phyloP scores from a whole-genome alignment of 108 stramenopile species.

The Cyclotella sp. region DNA sequence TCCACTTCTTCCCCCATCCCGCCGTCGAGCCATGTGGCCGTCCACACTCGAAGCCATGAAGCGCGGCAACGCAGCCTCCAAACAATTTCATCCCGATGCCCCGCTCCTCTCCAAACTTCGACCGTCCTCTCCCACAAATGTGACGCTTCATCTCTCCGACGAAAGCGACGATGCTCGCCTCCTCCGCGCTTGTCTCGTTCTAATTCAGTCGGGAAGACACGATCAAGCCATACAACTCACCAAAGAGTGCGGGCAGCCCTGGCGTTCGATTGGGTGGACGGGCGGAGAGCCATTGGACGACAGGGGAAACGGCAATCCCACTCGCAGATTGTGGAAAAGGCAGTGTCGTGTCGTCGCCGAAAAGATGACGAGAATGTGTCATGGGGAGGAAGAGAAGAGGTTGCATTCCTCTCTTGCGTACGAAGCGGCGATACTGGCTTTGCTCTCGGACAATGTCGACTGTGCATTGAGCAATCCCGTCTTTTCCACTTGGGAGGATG shows the following conservation, averaged over 20 bases:
- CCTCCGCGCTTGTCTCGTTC: slow-evolving; percentile 56
- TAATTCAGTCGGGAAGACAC: slow-evolving; percentile 63
- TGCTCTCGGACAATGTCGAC: slow-evolving; percentile 65
- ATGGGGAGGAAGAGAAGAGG: neutral
- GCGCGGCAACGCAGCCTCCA: slow-evolving; percentile 11
- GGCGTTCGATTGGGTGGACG: slow-evolving; percentile 69
- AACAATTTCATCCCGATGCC: slow-evolving; percentile 50
- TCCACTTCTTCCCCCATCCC: slow-evolving; percentile 39
- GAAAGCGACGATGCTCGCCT: slow-evolving; percentile 52
- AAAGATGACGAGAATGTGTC: slow-evolving; percentile 38
- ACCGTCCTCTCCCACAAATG: slow-evolving; percentile 15
- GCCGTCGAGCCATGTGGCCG: slow-evolving; percentile 51
- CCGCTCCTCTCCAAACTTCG: slow-evolving; percentile 29
- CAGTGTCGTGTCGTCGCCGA: slow-evolving; percentile 49
- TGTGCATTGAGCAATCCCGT: slow-evolving; percentile 62
- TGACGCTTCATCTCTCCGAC: slow-evolving; percentile 36
- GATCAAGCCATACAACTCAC: slow-evolving; percentile 61
- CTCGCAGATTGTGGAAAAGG: slow-evolving; percentile 75
- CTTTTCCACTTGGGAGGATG: slow-evolving; percentile 66
- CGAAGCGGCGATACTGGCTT: slow-evolving; percentile 71
- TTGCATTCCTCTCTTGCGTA: slow-evolving; percentile 42
- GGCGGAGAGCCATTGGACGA: slow-evolving; percentile 59
- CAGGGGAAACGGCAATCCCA: slow-evolving; percentile 62
- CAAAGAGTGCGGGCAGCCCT: slow-evolving; percentile 64
- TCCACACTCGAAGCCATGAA: slow-evolving; percentile 31